Evolutionary conservation across 331 rosid species (phyloP), one percentile per base, ranked within the genome.

Genomic region (Cydonia oblonga): DNA sequence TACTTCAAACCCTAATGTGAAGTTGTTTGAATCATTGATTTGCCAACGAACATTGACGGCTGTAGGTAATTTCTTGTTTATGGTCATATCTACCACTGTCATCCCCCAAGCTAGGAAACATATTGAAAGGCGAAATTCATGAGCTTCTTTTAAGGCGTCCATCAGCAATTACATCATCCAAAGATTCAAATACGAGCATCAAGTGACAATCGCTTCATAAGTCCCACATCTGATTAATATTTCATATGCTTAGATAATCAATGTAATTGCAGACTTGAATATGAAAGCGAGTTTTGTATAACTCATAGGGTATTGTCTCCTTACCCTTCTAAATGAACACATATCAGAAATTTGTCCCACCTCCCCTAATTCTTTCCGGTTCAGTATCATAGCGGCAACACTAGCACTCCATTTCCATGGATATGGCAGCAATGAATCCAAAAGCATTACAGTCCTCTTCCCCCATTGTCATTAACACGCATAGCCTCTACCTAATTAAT

Each of bases 161-260:
- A 23, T 64, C 70, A 62, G 40, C 54, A 12, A 20, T 10, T 15
- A 49, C 60, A n/a, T n/a, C 23, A 38, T 63, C 64, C 44, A 42
- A 67, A 57, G 64, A 44, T 71, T 78, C 77, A 30, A 20, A 71
- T 29, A 64, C 26, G 53, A 66, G 30, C 58, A 58, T 44, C 8
- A 59, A 42, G 14, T 44, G 56, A 29, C 68, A 5, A 35, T 61
- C 42, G 6, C 2, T 58, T 57, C 2, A 7, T 12, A 38, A 30
- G 40, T 28, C 46, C 68, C 74, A 75, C 62, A 40, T 25, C 15
- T 10, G 9, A 20, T 75, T 25, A 68, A 46, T 44, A 9, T 67
- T 25, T 44, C 24, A 29, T 51, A 68, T 1, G 28, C 38, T 58
- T 14, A 44, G 56, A 3, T 67, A 24, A 26, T 67, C 24, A 24